Conservation (phyloP, 2,329 filamentous ascomycete genomes). For the Gliomastix tumulicola region DNA sequence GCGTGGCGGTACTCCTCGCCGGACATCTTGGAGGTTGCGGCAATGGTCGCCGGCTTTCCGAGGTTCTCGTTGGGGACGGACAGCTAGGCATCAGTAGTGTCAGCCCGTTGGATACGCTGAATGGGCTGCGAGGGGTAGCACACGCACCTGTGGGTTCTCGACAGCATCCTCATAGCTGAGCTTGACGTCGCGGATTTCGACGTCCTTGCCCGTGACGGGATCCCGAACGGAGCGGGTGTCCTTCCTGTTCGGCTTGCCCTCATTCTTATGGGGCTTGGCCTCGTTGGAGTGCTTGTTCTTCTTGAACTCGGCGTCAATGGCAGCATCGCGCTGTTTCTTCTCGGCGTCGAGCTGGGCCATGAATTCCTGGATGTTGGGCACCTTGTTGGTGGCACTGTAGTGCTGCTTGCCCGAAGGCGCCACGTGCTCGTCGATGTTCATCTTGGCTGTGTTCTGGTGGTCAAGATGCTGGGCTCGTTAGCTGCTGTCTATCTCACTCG, state of each 20-base stretch:
- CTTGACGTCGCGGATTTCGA: constrained; percentile 78
- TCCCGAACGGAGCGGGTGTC: constrained; percentile 72
- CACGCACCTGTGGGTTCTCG: constrained; percentile 60
- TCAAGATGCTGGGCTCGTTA: no score
- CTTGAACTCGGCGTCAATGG: constrained; percentile 54
- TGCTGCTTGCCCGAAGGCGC: constrained; percentile 50
- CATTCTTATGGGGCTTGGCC: constrained; percentile 34
- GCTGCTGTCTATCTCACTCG: no score
- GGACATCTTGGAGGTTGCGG: constrained; percentile 64
- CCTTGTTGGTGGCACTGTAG: constrained; percentile 76
- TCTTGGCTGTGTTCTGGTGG: no score
- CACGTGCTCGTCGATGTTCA: constrained; percentile 30
- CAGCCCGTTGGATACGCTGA: no score
- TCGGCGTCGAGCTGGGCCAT: constrained; percentile 71
- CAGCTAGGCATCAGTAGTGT: no score
- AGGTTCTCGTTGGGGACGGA: constrained; percentile 88
- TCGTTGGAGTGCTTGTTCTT: constrained; percentile 23
- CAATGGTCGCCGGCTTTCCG: constrained; percentile 63
- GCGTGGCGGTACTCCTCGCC: constrained; percentile 74
- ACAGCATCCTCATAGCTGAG: constrained; percentile 61
- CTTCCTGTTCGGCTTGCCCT: constrained; percentile 25
- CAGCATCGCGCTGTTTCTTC: constrained; percentile 67
- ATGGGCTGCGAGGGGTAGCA: not conserved
- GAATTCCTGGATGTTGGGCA: constrained; percentile 84
- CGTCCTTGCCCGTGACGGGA: constrained; percentile 78